A percentile compares a stretch with the other conserved stretches of the same genome.
phyloP scores from a whole-genome alignment of 2,329 filamentous ascomycete genomes.

The Apiospora kogelbergensis region DNA sequence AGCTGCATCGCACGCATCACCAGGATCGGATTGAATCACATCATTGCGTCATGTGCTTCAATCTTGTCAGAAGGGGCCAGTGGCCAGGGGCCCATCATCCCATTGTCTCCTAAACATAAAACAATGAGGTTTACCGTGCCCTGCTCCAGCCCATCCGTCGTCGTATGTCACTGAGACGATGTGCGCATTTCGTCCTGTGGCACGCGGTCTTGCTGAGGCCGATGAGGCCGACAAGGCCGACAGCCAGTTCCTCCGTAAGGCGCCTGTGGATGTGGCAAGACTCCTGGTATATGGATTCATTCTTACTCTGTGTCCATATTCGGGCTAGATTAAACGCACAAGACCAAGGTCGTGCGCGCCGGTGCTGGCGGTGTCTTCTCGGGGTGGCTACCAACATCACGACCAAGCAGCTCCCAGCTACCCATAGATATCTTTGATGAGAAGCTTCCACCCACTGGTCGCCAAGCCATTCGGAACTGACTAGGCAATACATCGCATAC shows the following conservation, averaged over 20 bases:
- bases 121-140: background rate
- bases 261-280: background rate
- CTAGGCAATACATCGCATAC: too few species aligned
- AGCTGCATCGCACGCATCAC: background rate
- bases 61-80: background rate
- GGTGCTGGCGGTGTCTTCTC: background rate
- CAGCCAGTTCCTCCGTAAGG: too few species aligned
- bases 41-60: background rate
- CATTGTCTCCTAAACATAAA: background rate
- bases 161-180: background rate
- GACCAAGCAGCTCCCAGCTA: background rate
- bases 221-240: background rate
- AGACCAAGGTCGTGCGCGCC: background rate
- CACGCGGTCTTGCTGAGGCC: background rate
- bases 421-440: background rate
- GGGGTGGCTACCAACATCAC: background rate
- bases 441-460: background rate
- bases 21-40: background rate
- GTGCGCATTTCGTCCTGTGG: background rate
- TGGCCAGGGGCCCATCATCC: background rate
- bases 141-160: background rate
- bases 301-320: too few species aligned
- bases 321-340: background rate
- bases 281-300: background rate
- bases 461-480: background rate